Evolutionary conservation across 2,329 filamentous ascomycete genomes (phyloP).

Genomic region (Fusarium protoensiforme): DNA sequence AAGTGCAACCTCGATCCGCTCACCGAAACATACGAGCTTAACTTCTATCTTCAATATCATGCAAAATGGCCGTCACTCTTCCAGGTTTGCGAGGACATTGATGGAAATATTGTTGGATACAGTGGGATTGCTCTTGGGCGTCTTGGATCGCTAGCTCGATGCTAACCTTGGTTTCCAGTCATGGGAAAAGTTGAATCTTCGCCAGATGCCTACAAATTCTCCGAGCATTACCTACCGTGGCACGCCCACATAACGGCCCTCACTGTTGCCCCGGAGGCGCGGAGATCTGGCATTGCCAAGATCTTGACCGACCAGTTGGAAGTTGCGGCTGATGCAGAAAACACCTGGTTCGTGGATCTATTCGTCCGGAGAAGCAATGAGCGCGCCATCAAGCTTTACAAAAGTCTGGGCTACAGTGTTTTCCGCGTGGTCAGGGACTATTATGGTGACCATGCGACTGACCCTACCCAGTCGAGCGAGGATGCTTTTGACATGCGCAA

Average conservation of each 20-base stretch:
- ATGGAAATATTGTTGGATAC: conserved; percentile 93
- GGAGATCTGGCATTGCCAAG: conserved; percentile 87
- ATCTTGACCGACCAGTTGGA: conserved; percentile 86
- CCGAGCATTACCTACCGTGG: conserved; percentile 96
- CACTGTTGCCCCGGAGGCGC: conserved; percentile 87
- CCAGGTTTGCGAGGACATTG: conserved; percentile 86
- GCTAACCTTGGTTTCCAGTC: conserved; percentile 68
- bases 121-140: conserved; percentile 66
- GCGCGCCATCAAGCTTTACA: conserved; percentile 89
- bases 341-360: conserved; percentile 95
- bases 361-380: conserved; percentile 92
- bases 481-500: conserved; percentile 99
- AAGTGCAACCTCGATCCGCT: conserved; percentile 95
- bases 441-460: conserved; percentile 84
- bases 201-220: conserved; percentile 77
- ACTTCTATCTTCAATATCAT: conserved; percentile 96
- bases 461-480: conserved; percentile 73
- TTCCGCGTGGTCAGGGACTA: conserved; percentile 91
- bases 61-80: conserved; percentile 96
- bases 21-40: conserved; percentile 97
- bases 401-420: conserved; percentile 90
- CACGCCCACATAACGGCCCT: conserved; percentile 98
- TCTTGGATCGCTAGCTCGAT: conserved; percentile 1
- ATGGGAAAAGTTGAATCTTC: conserved; percentile 97
- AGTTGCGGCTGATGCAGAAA: conserved; percentile 80